A percentile compares a stretch with the other conserved stretches of the same genome.
Evolutionary conservation across 2,329 filamentous ascomycete genomes (phyloP).

Genomic region (Penicillium sp.): DNA sequence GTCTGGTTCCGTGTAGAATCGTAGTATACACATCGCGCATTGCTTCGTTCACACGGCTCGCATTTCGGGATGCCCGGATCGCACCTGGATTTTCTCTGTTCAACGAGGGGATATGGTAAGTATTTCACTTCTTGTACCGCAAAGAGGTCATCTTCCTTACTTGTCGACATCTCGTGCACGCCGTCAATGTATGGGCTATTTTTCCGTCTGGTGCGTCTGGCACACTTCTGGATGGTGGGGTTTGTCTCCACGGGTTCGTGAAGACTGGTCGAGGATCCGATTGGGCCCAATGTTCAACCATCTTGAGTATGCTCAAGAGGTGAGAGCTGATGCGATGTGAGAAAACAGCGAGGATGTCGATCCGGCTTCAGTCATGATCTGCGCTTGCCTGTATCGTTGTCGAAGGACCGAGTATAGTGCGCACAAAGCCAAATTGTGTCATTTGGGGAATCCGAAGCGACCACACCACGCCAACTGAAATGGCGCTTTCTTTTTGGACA

Average conservation of each 20-base stretch:
- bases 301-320: conserved; percentile 10
- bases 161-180: conserved; percentile 49
- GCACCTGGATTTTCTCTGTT: conserved; percentile 89
- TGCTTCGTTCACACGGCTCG: conserved; percentile 85
- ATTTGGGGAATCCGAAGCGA: not conserved
- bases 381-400: not conserved
- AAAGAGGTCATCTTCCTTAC: conserved; percentile 26
- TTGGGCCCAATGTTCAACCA: conserved; percentile 20
- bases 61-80: conserved; percentile 90
- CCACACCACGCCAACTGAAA: not conserved
- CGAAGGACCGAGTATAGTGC: not conserved
- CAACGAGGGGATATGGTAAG: conserved; percentile 6
- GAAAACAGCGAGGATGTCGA: not conserved
- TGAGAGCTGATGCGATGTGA: not conserved
- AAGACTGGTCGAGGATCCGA: conserved; percentile 20
- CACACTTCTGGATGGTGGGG: conserved; percentile 24
- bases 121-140: not conserved
- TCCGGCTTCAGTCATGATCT: conserved; percentile 7
- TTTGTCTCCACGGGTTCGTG: conserved; percentile 23
- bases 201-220: conserved; percentile 34
- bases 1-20: conserved; percentile 82
- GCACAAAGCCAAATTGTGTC: not conserved
- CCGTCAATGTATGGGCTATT: conserved; percentile 46
- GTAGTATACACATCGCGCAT: conserved; percentile 90
- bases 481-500: not conserved